Evolutionary conservation across 371 early-diverging fungal genomes (phyloP).

Genomic region (Haplosporangium sp.): DNA sequence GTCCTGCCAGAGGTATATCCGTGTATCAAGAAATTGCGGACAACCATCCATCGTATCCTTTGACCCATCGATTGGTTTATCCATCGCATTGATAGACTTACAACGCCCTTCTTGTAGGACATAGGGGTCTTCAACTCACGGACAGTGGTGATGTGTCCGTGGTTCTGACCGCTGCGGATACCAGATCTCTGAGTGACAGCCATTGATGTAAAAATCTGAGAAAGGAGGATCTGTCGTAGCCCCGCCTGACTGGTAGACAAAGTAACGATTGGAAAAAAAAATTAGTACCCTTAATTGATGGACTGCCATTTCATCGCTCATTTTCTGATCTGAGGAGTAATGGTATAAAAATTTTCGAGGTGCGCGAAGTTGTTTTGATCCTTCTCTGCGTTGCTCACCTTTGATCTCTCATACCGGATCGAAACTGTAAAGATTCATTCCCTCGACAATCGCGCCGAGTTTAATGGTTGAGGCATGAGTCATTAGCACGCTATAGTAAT

Average conservation of each 20-base stretch:
- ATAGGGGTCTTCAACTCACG: slow-evolving; percentile 85
- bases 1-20: neutral
- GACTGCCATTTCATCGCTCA: neutral
- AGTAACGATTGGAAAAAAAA: too few relatives aligned
- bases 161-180: slow-evolving; percentile 79
- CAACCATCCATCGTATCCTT: slow-evolving; percentile 16
- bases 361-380: slow-evolving; percentile 12
- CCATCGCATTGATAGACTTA: slow-evolving; percentile 29
- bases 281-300: slow-evolving; percentile 3
- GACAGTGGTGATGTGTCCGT: slow-evolving; percentile 85
- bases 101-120: slow-evolving; percentile 88
- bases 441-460: slow-evolving; percentile 56
- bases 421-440: slow-evolving; percentile 2
- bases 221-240: slow-evolving; percentile 25
- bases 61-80: slow-evolving; percentile 4
- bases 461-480: slow-evolving; percentile 54
- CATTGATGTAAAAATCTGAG: slow-evolving; percentile 38
- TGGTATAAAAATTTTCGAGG: slow-evolving; percentile 24
- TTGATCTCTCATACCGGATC: slow-evolving; percentile 38
- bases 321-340: too few relatives aligned
- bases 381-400: slow-evolving; percentile 52
- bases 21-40: neutral
- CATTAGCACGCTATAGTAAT: slow-evolving; percentile 52
- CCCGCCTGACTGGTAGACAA: neutral
- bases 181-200: slow-evolving; percentile 72